Base-by-base conservation (phyloP, 164 flowering plant genomes). In the Taxillus chinensis region DNA sequence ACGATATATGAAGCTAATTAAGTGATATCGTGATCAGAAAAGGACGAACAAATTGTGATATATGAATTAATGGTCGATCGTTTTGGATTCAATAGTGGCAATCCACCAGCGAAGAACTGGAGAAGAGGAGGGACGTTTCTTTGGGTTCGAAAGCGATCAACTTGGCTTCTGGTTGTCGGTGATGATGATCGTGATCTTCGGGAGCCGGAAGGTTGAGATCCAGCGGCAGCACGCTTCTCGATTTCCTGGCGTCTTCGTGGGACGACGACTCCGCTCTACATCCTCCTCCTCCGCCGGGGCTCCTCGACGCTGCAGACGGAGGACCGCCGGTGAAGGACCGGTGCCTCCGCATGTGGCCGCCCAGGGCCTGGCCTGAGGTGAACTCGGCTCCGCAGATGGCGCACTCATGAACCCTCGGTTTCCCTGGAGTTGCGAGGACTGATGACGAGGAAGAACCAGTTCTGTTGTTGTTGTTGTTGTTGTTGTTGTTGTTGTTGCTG, bases 331-430 rank as follows among this genome's bases (percentile, higher is more conserved):
- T 5, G 45, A 66, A 27, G 6, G 74, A 39, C 59, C 86, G 66
- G 60, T 83, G 88, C 59, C 86, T 64, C 62, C 86, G 72, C 88
- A 83, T 83, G 60, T 83, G 88, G 16, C 88, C 88, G 2, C 89
- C 89, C 37, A 84, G 67, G 17, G 89, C 86, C 58, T 84, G 89
- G 0, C 89, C 89, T 7, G 89, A 84, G 6, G 77, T 68, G 68
- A 84, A 84, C 61, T 71, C 82, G 2, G 86, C 83, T 0, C 86
- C 84, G 51, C 89, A 84, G 2, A 82, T 65, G 0, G 84, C 73
- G 57, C 89, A 84, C 62, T 80, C 86, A 8, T 82, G 84, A 51
- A 82, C 77, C 67, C 74, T 77, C 2, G 59, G 3, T 42, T 64
- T 71, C 13, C 51, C 13, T 14, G 51, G 3, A 11, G 51, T 53